A percentile compares a stretch with the other conserved stretches of the same genome.
phyloP scores from a whole-genome alignment of 2,329 filamentous ascomycete genomes.

The Fusarium decemcellulare region DNA sequence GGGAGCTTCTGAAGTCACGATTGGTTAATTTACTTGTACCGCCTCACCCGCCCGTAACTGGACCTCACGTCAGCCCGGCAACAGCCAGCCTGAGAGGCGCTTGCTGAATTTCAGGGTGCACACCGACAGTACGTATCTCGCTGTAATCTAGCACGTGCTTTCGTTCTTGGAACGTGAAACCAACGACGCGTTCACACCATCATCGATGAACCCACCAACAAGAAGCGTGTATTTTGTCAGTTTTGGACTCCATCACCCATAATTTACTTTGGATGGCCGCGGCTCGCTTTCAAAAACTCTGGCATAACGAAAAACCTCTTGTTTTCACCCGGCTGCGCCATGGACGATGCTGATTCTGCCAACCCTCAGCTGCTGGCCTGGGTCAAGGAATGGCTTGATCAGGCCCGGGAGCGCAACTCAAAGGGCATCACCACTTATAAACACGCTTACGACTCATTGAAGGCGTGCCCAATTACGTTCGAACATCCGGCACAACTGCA shows the following conservation, averaged over 20 bases:
- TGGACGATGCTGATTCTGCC: constrained; percentile 63
- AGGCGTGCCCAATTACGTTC: constrained; percentile 79
- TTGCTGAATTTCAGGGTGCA: constrained; percentile 1
- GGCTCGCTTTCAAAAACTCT: neutral
- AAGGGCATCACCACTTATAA: constrained; percentile 82
- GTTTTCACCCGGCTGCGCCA: constrained; percentile 27
- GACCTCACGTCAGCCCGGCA: constrained; percentile 42
- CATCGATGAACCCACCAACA: neutral
- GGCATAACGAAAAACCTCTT: neutral
- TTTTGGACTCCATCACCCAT: neutral
- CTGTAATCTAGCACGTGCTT: constrained; percentile 35
- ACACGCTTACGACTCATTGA: constrained; percentile 83
- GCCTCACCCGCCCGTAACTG: constrained; percentile 27
- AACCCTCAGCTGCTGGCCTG: constrained; percentile 81
- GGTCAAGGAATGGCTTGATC: constrained; percentile 84
- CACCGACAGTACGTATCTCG: neutral
- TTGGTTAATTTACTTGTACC: constrained; percentile 29
- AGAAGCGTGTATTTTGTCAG: neutral
- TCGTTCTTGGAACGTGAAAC: constrained; percentile 35
- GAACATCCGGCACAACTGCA: constrained; percentile 81
- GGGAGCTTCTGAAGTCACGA: constrained; percentile 29
- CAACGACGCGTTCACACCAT: constrained; percentile 20
- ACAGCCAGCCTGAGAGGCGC: neutral
- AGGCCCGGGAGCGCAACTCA: constrained; percentile 76
- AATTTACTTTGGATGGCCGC: neutral